Conservation (phyloP, 768 basidiomycete genomes). For the Agaricus sinodeliciosus region DNA sequence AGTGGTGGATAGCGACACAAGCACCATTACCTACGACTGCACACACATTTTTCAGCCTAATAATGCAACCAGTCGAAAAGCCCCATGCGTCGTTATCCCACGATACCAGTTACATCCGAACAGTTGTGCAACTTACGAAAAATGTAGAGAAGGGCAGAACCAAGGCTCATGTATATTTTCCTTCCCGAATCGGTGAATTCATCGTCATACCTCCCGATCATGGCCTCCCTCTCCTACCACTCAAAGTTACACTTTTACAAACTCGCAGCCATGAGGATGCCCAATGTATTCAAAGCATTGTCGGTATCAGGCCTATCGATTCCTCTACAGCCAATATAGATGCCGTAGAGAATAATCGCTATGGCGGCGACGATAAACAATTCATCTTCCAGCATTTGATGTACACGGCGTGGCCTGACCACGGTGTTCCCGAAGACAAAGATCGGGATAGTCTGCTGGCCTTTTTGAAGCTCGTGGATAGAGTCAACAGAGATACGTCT, state of each 20-base stretch:
- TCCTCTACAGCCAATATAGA: conserved; percentile 4
- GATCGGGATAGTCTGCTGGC: conserved; percentile 53
- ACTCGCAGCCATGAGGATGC: conserved; percentile 43
- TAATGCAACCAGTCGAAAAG: conserved; percentile 40
- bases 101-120: conserved; percentile 46
- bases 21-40: conserved; percentile 67
- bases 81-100: conserved; percentile 22
- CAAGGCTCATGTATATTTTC: conserved; percentile 80
- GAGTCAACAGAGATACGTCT: conserved; percentile 44
- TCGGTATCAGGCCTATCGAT: conserved; percentile 42
- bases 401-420: conserved; percentile 79
- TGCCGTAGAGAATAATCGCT: not conserved
- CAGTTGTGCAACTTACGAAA: conserved; percentile 78
- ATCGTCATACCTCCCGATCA: conserved; percentile 39
- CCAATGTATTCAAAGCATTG: conserved; percentile 53
- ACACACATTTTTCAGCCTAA: conserved; percentile 70
- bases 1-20: conserved; percentile 84
- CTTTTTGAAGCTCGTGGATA: conserved; percentile 62
- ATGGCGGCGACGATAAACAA: conserved; percentile 19
- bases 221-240: conserved; percentile 31
- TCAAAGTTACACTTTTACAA: conserved; percentile 54
- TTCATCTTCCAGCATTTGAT: conserved; percentile 65
- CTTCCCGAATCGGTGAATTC: conserved; percentile 47
- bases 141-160: conserved; percentile 60
- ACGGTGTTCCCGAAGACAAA: conserved; percentile 64